These are phyloP conservation scores for Coemansia sp. DNA, from an alignment of 192 early-diverging fungal genomes.

Conservation along the genomic window DNA sequence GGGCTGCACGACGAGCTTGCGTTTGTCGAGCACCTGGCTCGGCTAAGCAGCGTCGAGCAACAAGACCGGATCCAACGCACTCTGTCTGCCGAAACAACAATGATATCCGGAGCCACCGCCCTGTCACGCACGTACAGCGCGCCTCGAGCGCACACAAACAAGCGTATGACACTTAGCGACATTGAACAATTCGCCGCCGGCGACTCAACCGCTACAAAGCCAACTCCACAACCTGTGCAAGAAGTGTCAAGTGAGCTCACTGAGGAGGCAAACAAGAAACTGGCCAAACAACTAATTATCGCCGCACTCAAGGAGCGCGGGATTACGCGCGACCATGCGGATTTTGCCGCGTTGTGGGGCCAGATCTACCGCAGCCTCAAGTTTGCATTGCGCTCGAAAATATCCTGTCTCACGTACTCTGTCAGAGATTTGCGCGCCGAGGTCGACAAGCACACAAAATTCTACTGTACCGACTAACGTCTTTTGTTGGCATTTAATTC, in stretches of 20 bases:
- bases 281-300: conserved; percentile 53
- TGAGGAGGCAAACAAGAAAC: conserved; percentile 41
- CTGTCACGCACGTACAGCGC: conserved; percentile 4
- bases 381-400: conserved; percentile 41
- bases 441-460: conserved; percentile 42
- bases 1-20: conserved; percentile 14
- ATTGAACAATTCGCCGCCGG: conserved; percentile 29
- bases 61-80: conserved; percentile 38
- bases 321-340: conserved; percentile 32
- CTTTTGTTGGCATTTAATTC: neutral
- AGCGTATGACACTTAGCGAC: conserved; percentile 43
- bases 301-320: conserved; percentile 46
- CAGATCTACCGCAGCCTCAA: conserved; percentile 54
- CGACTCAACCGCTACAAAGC: neutral
- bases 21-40: conserved; percentile 27
- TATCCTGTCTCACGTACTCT: conserved; percentile 10
- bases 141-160: conserved; percentile 12
- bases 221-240: neutral
- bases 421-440: conserved; percentile 36
- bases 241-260: conserved; percentile 3
- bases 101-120: conserved; percentile 1
- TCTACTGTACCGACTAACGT: conserved; percentile 21
- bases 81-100: conserved; percentile 28
- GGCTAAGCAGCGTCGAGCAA: conserved; percentile 14
- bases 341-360: conserved; percentile 52